Evolutionary conservation across 31 red algal species (phyloP).

Genomic region (Bonnemaisonia californica): DNA sequence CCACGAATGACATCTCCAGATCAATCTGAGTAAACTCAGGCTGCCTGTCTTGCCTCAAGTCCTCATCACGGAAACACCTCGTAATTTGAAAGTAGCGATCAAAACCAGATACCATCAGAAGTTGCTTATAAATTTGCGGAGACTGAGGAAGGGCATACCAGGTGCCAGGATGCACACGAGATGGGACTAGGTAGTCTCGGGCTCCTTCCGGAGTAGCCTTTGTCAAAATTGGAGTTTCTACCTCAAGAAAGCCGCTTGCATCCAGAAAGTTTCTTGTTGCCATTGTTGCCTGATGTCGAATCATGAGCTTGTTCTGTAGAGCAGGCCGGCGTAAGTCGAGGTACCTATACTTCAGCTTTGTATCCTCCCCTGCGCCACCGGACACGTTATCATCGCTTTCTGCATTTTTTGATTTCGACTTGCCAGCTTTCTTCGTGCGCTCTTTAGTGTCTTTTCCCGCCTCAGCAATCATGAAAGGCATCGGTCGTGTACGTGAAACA

Average conservation of each 20-base stretch:
- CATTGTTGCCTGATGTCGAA: slow-evolving; percentile 79
- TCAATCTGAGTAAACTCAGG: slow-evolving; percentile 99
- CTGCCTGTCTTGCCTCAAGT: slow-evolving; percentile 94
- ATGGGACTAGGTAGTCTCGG: slow-evolving; percentile 98
- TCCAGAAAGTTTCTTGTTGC: slow-evolving; percentile 76
- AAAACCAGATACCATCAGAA: slow-evolving; percentile 97
- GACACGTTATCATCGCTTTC: slow-evolving; percentile 4
- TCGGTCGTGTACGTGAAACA: slow-evolving; percentile 67
- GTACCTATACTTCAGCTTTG: slow-evolving; percentile 91
- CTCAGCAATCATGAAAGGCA: slow-evolving; percentile 82
- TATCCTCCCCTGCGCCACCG: slow-evolving; percentile 60
- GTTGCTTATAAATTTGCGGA: slow-evolving; percentile 99
- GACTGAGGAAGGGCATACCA: slow-evolving; percentile 99
- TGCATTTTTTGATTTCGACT: slow-evolving; percentile 19
- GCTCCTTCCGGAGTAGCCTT: slow-evolving; percentile 99
- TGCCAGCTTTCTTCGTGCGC: slow-evolving; percentile 3
- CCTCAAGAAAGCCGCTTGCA: slow-evolving; percentile 86
- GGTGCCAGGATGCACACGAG: slow-evolving; percentile 85
- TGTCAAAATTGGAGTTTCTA: slow-evolving; percentile 98
- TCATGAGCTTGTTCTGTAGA: slow-evolving; percentile 78
- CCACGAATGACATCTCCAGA: slow-evolving; percentile 98
- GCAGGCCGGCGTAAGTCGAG: slow-evolving; percentile 82
- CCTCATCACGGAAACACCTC: slow-evolving; percentile 99
- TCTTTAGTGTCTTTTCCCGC: slow-evolving; percentile 40
- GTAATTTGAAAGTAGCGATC: slow-evolving; percentile 99